A percentile compares a stretch with the other conserved stretches of the same genome.
Evolutionary conservation across 169 alveolate genomes (phyloP).

Genomic region (Cryptosporidium meleagridis): DNA sequence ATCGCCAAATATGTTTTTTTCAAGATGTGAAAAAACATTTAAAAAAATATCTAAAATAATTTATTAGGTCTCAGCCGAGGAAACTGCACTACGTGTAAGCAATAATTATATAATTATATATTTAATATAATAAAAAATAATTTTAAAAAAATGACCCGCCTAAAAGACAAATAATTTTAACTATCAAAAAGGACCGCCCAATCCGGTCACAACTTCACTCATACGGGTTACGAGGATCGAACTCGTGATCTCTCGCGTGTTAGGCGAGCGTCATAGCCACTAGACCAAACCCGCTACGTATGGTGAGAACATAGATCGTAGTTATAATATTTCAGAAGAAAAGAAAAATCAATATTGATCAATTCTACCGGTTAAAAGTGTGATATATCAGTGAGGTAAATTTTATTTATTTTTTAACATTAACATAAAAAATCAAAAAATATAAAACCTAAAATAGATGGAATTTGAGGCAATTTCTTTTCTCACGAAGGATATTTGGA

Average conservation of each 20-base stretch:
- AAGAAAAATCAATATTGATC: not conserved
- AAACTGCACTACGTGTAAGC: no score
- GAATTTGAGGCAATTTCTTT: no score
- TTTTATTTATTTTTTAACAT: no score
- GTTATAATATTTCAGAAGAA: not conserved
- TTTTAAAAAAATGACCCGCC: not conserved
- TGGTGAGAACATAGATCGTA: not conserved
- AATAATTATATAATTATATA: no score
- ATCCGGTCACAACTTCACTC: not conserved
- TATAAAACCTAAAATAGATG: not conserved
- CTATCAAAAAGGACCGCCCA: slow-evolving; percentile 1
- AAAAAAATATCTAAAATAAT: no score
- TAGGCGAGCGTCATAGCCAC: slow-evolving; percentile 94
- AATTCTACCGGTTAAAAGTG: not conserved
- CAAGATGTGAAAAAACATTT: no score
- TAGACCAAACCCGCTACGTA: slow-evolving; percentile 91
- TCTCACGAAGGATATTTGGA: no score
- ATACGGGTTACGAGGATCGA: slow-evolving; percentile 94
- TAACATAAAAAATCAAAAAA: not conserved
- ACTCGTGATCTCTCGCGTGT: slow-evolving; percentile 95
- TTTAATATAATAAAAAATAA: no score
- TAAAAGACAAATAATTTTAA: not conserved
- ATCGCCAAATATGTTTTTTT: no score
- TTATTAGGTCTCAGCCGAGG: no score
- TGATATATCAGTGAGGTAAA: not conserved